These are phyloP conservation scores for Ceratocystis cubensis DNA, from an alignment of 2,329 filamentous ascomycete species.

Conservation along the genomic window DNA sequence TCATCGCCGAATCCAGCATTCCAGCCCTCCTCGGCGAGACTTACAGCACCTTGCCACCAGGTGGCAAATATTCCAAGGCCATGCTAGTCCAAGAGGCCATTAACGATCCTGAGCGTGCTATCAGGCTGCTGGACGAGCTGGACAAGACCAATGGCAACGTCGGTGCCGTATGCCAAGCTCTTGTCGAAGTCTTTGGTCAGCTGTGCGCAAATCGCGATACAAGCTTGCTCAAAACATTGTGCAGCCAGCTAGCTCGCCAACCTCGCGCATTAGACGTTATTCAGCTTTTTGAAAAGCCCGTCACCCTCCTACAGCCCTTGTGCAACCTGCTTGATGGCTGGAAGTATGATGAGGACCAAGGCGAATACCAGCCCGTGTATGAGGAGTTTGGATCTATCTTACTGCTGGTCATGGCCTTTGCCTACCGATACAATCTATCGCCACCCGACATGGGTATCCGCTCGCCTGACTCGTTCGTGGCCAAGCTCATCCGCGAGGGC, in stretches of 20 bases:
- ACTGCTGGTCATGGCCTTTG: conserved; percentile 58
- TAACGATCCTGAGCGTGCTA: conserved; percentile 60
- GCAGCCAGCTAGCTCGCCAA: conserved; percentile 59
- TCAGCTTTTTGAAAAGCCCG: conserved; percentile 59
- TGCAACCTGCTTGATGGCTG: conserved; percentile 66
- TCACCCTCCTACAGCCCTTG: conserved; percentile 57
- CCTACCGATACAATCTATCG: conserved; percentile 60
- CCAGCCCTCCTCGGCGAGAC: conserved; percentile 73
- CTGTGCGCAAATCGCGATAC: conserved; percentile 64
- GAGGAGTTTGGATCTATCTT: conserved; percentile 74
- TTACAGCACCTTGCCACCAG: conserved; percentile 62
- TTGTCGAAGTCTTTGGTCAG: conserved; percentile 57
- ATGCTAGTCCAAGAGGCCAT: conserved; percentile 66
- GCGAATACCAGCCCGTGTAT: conserved; percentile 73
- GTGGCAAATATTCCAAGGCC: conserved; percentile 65
- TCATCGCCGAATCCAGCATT: conserved; percentile 69
- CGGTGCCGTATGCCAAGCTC: conserved; percentile 67
- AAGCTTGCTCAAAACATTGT: conserved; percentile 64
- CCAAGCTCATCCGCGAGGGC: conserved; percentile 49
- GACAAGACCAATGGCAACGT: conserved; percentile 88
- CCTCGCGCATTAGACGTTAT: conserved; percentile 62
- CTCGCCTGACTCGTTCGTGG: conserved; percentile 52
- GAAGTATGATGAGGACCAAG: conserved; percentile 72
- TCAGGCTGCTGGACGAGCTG: conserved; percentile 66
- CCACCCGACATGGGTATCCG: conserved; percentile 50